Conservation (phyloP, 2,329 filamentous ascomycete species). For the Drechslera avenae region DNA sequence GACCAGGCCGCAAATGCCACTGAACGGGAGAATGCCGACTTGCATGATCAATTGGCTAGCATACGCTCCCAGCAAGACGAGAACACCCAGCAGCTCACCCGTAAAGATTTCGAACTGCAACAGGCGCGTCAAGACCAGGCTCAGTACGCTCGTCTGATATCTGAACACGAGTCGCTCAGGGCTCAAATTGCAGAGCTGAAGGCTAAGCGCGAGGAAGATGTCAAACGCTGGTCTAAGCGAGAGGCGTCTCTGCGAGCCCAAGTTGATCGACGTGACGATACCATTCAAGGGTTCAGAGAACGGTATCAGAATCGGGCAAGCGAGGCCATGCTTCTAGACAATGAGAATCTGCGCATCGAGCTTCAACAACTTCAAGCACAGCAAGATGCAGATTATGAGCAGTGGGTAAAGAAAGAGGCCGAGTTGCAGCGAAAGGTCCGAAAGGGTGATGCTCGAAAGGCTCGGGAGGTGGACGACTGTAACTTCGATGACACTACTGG, state of each 20-base stretch:
- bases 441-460: conserved; percentile 35
- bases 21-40: conserved; percentile 41
- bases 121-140: conserved; percentile 45
- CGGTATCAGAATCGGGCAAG: conserved; percentile 46
- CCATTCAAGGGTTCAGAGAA: conserved; percentile 46
- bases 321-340: conserved; percentile 48
- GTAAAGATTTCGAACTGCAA: conserved; percentile 42
- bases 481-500: conserved; percentile 10
- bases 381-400: conserved; percentile 41
- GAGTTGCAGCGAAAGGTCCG: conserved; percentile 43
- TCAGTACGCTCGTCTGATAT: conserved; percentile 63
- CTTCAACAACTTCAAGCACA: conserved; percentile 44
- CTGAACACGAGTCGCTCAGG: conserved; percentile 71
- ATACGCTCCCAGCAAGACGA: conserved; percentile 45
- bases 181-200: conserved; percentile 77
- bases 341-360: conserved; percentile 48
- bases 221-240: conserved; percentile 38
- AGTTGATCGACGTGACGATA: conserved; percentile 47
- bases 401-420: conserved; percentile 41
- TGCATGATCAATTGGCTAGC: conserved; percentile 41
- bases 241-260: conserved; percentile 41
- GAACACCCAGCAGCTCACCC: conserved; percentile 41
- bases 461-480: conserved; percentile 35
- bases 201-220: conserved; percentile 66
- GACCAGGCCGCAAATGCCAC: conserved; percentile 42